phyloP scores from a whole-genome alignment of 2,329 filamentous ascomycete genomes.

The Geoglossum cookeanum region DNA sequence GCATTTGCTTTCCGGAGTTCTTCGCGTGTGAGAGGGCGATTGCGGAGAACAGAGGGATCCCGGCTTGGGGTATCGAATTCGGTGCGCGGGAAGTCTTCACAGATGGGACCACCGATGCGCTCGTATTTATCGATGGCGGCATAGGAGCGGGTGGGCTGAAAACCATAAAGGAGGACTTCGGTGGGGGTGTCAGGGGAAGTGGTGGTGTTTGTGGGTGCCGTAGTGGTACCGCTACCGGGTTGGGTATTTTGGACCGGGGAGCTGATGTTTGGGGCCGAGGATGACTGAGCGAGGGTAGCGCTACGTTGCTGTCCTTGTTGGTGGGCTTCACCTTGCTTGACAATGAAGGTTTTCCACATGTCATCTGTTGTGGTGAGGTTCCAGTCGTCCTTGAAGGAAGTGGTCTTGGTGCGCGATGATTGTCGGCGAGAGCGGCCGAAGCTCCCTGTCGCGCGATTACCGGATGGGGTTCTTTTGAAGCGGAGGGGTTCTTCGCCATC shows the following conservation, averaged over 20 bases:
- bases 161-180: slow-evolving; percentile 31
- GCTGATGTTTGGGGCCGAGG: slow-evolving; percentile 7
- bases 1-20: slow-evolving; percentile 28
- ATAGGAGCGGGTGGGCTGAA: slow-evolving; percentile 27
- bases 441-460: neutral
- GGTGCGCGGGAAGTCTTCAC: slow-evolving; percentile 31
- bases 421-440: slow-evolving; percentile 16
- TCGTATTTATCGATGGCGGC: slow-evolving; percentile 32
- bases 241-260: slow-evolving; percentile 13
- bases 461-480: neutral
- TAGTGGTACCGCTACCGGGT: slow-evolving; percentile 11
- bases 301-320: slow-evolving; percentile 1
- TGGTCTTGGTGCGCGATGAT: slow-evolving; percentile 24
- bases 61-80: slow-evolving; percentile 19
- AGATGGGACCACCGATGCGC: slow-evolving; percentile 25
- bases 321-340: neutral
- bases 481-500: neutral
- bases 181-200: slow-evolving; percentile 19
- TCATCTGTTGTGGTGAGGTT: slow-evolving; percentile 27
- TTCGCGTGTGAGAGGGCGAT: slow-evolving; percentile 22
- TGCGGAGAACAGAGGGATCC: slow-evolving; percentile 20
- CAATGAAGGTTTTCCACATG: slow-evolving; percentile 21
- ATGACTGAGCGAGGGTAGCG: neutral
- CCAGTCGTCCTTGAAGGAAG: slow-evolving; percentile 25
- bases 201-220: slow-evolving; percentile 14